Percentiles rank a stretch among this genome's conserved stretches.
Evolutionary conservation across 306 rosid genomes (phyloP).

Genomic region (Vigna trinervia): DNA sequence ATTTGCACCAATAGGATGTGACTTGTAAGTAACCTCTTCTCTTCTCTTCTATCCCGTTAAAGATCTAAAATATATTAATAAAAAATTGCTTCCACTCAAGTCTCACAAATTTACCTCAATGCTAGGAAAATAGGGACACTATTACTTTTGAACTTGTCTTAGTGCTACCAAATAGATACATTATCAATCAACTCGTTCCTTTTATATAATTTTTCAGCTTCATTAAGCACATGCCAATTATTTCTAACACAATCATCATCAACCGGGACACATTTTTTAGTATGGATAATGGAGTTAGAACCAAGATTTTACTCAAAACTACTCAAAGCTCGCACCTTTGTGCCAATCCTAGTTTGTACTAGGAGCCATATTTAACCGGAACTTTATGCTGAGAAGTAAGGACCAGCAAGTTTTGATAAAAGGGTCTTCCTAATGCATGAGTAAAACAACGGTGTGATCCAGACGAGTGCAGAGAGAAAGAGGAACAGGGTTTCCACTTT

Average conservation of each 20-base stretch:
- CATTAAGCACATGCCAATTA: conserved; percentile 32
- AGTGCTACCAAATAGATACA: neutral
- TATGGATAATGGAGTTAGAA: neutral
- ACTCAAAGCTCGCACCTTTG: neutral
- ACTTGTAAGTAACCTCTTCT: conserved; percentile 41
- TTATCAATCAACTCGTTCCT: conserved; percentile 1
- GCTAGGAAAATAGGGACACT: conserved; percentile 15
- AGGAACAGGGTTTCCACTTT: conserved; percentile 35
- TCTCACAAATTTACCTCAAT: conserved; percentile 26
- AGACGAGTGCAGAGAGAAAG: conserved; percentile 35
- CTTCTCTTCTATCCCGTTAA: conserved; percentile 17
- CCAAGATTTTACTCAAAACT: neutral
- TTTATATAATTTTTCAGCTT: conserved; percentile 5
- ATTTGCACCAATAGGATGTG: conserved; percentile 41
- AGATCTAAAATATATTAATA: conserved; percentile 17
- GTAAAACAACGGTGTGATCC: conserved; percentile 36
- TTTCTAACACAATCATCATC: conserved; percentile 10
- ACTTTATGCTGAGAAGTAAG: conserved; percentile 13
- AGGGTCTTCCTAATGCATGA: conserved; percentile 22
- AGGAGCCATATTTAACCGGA: neutral
- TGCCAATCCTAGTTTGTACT: neutral
- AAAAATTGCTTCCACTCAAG: conserved; percentile 7
- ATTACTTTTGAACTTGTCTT: conserved; percentile 12
- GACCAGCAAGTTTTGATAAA: conserved; percentile 15
- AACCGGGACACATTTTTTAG: neutral